phyloP scores from a whole-genome alignment of 2,329 filamentous ascomycete genomes.

The Fusarium anthophilum region DNA sequence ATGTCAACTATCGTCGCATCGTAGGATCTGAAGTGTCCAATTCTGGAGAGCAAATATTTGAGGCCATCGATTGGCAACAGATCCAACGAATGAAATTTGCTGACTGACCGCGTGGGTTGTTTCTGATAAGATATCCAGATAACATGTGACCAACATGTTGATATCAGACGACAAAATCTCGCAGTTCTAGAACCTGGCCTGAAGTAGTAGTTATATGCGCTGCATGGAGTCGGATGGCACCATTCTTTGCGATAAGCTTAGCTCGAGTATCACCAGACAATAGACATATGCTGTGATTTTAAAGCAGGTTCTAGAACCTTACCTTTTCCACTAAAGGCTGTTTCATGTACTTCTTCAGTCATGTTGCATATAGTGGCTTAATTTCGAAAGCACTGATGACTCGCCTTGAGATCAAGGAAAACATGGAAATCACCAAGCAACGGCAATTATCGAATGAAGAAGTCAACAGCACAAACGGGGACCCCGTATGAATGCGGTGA shows the following conservation, averaged over 20 bases:
- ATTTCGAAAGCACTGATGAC: not conserved
- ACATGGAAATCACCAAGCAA: too few species aligned
- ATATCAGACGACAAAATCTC: not conserved
- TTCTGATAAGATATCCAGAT: not conserved
- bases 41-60: not conserved
- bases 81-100: not conserved
- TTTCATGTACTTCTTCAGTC: too few species aligned
- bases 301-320: too few species aligned
- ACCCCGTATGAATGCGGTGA: not conserved
- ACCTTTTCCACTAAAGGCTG: not conserved
- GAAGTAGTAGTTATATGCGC: not conserved
- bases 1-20: not conserved
- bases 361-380: not conserved
- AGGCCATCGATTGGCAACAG: too few species aligned
- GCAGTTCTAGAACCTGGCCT: not conserved
- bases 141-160: not conserved
- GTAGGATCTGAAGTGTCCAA: not conserved
- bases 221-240: not conserved
- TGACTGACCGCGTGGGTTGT: not conserved
- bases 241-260: not conserved
- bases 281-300: too few species aligned
- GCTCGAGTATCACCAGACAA: not conserved
- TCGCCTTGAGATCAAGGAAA: rapidly evolving
- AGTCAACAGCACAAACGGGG: rapidly evolving
- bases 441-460: rapidly evolving